phyloP scores from a whole-genome alignment of 164 flowering plant genomes.

The Warburgia ugandensis region DNA sequence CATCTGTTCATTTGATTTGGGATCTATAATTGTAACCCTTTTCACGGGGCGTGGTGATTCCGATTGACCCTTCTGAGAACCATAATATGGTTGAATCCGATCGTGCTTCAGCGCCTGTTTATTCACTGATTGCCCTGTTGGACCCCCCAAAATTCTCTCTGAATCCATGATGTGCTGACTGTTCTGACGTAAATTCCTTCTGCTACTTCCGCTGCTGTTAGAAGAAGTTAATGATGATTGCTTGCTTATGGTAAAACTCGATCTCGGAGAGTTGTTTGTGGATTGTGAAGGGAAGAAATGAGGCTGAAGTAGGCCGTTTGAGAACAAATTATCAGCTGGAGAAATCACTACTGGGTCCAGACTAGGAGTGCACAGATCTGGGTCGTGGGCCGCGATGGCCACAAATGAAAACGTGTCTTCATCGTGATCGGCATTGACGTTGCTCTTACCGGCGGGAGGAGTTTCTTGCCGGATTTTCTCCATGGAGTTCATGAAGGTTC shows the following conservation, averaged over 20 bases:
- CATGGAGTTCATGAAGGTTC: neutral
- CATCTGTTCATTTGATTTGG: neutral
- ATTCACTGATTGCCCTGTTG: neutral
- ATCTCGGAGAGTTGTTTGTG: constrained; percentile 4
- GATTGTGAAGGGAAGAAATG: neutral
- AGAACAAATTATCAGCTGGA: constrained; percentile 8
- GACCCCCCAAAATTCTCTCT: neutral
- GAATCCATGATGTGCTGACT: constrained; percentile 20
- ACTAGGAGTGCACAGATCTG: neutral
- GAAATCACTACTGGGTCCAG: neutral
- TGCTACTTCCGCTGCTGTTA: constrained; percentile 39
- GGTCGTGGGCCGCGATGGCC: neutral
- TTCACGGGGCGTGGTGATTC: constrained; percentile 14
- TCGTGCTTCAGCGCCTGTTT: constrained; percentile 4
- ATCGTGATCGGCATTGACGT: neutral
- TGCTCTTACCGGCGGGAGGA: neutral
- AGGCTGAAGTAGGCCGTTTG: constrained; percentile 6
- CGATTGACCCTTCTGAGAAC: constrained; percentile 38
- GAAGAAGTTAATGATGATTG: constrained; percentile 30
- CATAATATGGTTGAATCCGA: constrained; percentile 39
- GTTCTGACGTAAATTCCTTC: constrained; percentile 19
- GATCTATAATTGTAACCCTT: constrained; percentile 7
- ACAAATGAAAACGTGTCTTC: constrained; percentile 2
- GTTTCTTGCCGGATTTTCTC: neutral
- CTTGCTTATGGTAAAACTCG: constrained; percentile 51